These are phyloP conservation scores for Podospora pseudocomata DNA, from an alignment of 495 filamentous ascomycete species.

Conservation along the genomic window DNA sequence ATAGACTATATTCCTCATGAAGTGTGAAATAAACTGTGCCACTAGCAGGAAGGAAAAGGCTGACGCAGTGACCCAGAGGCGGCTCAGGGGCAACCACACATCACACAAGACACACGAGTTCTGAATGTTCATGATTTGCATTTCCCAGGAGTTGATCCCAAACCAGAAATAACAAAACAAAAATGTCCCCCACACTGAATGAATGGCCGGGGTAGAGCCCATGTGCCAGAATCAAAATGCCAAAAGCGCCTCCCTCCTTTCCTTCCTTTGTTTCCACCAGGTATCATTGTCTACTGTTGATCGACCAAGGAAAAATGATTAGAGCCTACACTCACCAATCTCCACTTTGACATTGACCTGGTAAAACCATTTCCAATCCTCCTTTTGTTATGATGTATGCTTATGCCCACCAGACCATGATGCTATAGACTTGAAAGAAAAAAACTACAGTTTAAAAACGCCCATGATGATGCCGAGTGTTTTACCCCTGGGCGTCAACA, in stretches of 20 bases:
- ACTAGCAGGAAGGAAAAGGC: too few species aligned
- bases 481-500: conserved; percentile 30
- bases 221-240: conserved; percentile 14
- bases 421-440: conserved; percentile 1
- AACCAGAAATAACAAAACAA: background rate
- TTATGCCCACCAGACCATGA: background rate
- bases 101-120: background rate
- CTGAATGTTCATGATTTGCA: conserved; percentile 4
- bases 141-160: conserved; percentile 17
- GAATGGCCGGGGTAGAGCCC: conserved; percentile 18
- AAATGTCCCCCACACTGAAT: background rate
- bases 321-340: background rate
- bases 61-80: too few species aligned
- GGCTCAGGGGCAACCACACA: background rate
- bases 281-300: conserved; percentile 11
- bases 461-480: background rate
- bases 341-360: conserved; percentile 5
- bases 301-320: conserved; percentile 4
- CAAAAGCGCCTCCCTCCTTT: conserved; percentile 8
- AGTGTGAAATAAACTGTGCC: too few species aligned
- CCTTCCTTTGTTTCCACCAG: conserved; percentile 10
- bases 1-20: too few species aligned
- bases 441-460: background rate
- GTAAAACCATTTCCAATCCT: background rate
- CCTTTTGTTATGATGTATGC: background rate